These are phyloP conservation scores for Cordyceps javanica DNA, from an alignment of 2,329 filamentous ascomycete species.

Conservation along the genomic window DNA sequence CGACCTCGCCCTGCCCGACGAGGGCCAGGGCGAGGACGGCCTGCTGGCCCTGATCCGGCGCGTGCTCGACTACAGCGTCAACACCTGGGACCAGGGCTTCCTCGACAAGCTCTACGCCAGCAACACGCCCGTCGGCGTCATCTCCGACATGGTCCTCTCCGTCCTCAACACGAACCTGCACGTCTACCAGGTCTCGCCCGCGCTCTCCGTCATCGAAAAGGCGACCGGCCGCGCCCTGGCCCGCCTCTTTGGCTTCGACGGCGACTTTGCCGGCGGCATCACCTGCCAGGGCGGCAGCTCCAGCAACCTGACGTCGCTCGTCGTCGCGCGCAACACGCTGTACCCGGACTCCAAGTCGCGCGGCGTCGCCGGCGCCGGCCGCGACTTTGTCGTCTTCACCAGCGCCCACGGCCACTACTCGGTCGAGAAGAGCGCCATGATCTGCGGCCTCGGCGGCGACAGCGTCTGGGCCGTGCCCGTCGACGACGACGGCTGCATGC, in stretches of 20 bases:
- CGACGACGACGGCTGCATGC: slow-evolving; percentile 67
- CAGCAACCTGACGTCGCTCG: slow-evolving; percentile 78
- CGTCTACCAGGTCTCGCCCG: slow-evolving; percentile 90
- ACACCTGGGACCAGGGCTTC: slow-evolving; percentile 98
- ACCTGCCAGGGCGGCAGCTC: slow-evolving; percentile 76
- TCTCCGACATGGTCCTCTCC: slow-evolving; percentile 77
- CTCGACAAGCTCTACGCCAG: slow-evolving; percentile 92
- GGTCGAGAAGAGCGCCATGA: slow-evolving; percentile 89
- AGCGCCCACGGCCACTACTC: slow-evolving; percentile 89
- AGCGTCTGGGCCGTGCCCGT: slow-evolving; percentile 71
- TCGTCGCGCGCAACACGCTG: slow-evolving; percentile 80
- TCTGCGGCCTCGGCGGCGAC: slow-evolving; percentile 73
- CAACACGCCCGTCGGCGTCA: slow-evolving; percentile 80
- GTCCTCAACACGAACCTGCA: slow-evolving; percentile 91
- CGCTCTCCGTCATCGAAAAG: slow-evolving; percentile 82
- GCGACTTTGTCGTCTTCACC: slow-evolving; percentile 78
- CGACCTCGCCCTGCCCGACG: slow-evolving; percentile 51
- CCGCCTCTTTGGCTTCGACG: slow-evolving; percentile 66
- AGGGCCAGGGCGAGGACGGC: slow-evolving; percentile 63
- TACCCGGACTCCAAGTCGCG: slow-evolving; percentile 69
- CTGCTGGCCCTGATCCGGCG: slow-evolving; percentile 64
- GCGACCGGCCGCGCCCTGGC: slow-evolving; percentile 69
- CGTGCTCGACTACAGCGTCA: slow-evolving; percentile 80
- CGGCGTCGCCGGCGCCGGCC: slow-evolving; percentile 69
- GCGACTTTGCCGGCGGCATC: slow-evolving; percentile 65